Evolutionary conservation across 1,139 yeast species (phyloP), one percentile per base, ranked within the genome.

Genomic region (Lodderomyces orthopsilosis): DNA sequence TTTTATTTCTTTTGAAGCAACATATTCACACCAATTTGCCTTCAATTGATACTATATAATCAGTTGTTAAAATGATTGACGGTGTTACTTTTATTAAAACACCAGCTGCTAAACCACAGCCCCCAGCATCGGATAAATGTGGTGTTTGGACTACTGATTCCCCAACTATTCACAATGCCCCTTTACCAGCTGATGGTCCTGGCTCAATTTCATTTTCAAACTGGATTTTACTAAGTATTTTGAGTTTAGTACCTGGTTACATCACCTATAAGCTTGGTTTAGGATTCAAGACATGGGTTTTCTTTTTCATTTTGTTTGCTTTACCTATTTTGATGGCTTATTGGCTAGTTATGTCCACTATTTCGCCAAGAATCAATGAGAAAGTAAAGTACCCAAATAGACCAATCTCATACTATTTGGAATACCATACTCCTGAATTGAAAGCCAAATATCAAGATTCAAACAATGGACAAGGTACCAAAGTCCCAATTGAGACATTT

Each of bases 401-500:
- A 52, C 94, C 94, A 42, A 82, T 89, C 54, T 85, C 85, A 57
- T 74, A 81, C 63, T 89, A 89, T 66, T 71, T 90, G 56, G 88
- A 85, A 56, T 89, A 84, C 76, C 94, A 88, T 66, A 85, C 86
- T 51, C 80, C 78, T 2, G 88, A 78, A 55, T 74, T 87, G 56
- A 82, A 81, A 58, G 73, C 75, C 41, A 85, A 85, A 70, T 89
- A 89, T 69, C 67, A 70, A 54, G 62, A 67, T 38, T 64, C 71
- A 41, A 70, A 70, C 55, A 66, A 68, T 43, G 95, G 95, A 45
- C 61, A 70, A 55, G 78, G 78, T 49, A 71, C 75, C 58, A 89
- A 89, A 71, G 86, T 89, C 58, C 96, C 96, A 55, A 85, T 87
- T 80, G 96, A 89, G 67, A 88, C 95, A 14, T 89, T 90, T 83